phyloP scores from a whole-genome alignment of 495 filamentous ascomycete species.

The Trichoderma asperelloides region DNA sequence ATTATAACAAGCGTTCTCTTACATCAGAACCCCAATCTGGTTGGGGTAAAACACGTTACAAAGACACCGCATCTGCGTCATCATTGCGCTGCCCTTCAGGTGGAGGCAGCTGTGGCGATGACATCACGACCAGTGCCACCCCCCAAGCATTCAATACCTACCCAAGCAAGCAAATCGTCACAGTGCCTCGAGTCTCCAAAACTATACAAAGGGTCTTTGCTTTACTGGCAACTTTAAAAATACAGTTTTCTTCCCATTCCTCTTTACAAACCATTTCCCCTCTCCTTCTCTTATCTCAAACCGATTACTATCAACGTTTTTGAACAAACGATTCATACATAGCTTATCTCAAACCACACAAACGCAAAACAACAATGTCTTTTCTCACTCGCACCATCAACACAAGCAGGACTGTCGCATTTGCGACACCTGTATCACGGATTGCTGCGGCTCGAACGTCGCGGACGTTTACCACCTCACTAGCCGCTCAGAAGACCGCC shows the following conservation, averaged over 20 bases:
- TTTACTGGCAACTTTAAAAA: too few relatives aligned
- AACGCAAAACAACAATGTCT: slow-evolving; percentile 31
- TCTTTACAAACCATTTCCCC: too few relatives aligned
- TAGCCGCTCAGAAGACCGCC: slow-evolving; percentile 31
- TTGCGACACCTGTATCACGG: slow-evolving; percentile 11
- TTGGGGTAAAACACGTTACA: background rate
- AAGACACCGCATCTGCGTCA: background rate
- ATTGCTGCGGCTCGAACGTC: slow-evolving; percentile 19
- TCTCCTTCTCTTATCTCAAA: too few relatives aligned
- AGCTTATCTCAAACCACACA: background rate
- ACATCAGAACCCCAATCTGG: background rate
- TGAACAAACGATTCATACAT: background rate
- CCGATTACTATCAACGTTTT: background rate
- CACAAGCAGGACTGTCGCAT: slow-evolving; percentile 26
- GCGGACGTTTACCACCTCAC: slow-evolving; percentile 34
- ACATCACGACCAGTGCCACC: slow-evolving; percentile 5
- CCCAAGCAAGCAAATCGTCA: background rate
- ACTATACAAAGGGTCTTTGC: background rate
- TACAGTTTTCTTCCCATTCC: too few relatives aligned
- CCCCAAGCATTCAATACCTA: background rate
- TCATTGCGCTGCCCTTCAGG: slow-evolving; percentile 2
- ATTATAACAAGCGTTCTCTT: background rate
- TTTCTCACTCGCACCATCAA: slow-evolving; percentile 32
- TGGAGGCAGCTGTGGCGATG: background rate
- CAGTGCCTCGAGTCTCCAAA: background rate